Evolutionary conservation across 169 alveolate species (phyloP), one percentile per base, ranked within the genome.

Genomic region (Eimeria praecox): DNA sequence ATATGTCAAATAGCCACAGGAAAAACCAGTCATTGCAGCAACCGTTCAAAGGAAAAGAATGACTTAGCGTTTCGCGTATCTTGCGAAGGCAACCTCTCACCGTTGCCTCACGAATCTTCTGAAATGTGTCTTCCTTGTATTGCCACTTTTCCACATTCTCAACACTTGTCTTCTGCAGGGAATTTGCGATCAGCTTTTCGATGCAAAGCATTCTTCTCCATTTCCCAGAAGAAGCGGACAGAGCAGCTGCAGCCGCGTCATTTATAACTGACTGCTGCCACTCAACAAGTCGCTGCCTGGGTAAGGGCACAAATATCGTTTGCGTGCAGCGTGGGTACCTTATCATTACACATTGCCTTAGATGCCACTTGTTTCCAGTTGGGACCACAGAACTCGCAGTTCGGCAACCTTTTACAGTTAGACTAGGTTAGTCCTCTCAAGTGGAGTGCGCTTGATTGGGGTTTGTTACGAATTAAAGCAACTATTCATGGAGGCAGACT

Each of bases 121-220:
- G 96, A 92, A 95, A 95, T 14, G 90, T 85, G 90, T 95, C 96
- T 27, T 95, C 96, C 46, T 92, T 95, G 71, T 82, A 83, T 64
- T 95, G 96, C 69, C 95, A 95, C 94, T 78, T 95, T 75, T 95
- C 95, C 46, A 95, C 96, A 30, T 95, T 90, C 82, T 95, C 95
- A 46, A 95, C 96, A 22, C 78, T 95, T 73, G 89, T 66, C 88
- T 95, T 95, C 77, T 95, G 96, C n/a, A 95, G 90, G 42, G 90
- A 90, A 78, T 95, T 95, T 20, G 95, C 96, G 33, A 91, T 80
- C 46, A 95, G 95, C 73, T 95, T 95, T 77, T 95, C 96, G 62
- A 95, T 54, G 38, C 95, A 94, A 49, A 83, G 88, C 96, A 95
- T 82, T 40, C 95, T 78, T 66, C 96, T 87, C 94, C 95, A 91